Conservation (phyloP, 495 filamentous ascomycete genomes). For the Talaromyces adpressus region DNA sequence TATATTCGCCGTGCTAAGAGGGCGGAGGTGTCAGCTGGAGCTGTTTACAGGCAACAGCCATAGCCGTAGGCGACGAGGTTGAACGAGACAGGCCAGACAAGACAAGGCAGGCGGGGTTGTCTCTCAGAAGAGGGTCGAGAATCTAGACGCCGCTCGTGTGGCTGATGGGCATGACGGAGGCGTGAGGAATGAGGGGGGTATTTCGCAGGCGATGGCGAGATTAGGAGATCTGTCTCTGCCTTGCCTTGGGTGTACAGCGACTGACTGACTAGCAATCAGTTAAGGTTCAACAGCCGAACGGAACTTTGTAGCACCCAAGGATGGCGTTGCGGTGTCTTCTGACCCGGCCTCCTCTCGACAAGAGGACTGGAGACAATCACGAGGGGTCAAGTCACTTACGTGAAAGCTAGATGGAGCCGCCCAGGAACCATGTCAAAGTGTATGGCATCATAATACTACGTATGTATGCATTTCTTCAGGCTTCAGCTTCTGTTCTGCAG, state of each 20-base stretch:
- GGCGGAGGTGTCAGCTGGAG: not conserved
- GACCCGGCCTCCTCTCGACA: not conserved
- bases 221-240: not conserved
- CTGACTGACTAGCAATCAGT: not conserved
- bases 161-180: slow-evolving; percentile 3
- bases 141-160: slow-evolving; percentile 2
- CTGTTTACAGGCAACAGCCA: not conserved
- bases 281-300: not conserved
- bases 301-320: not conserved
- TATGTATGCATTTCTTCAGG: not conserved
- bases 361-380: not conserved
- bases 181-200: not conserved
- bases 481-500: not conserved
- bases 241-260: not conserved
- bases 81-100: not conserved
- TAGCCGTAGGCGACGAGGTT: not conserved
- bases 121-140: not conserved
- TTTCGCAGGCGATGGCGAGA: not conserved
- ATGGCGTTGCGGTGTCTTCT: not conserved
- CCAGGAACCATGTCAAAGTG: not conserved
- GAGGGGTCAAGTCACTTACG: not conserved
- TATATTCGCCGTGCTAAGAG: not conserved
- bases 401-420: not conserved
- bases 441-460: too few species aligned
- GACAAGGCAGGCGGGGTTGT: not conserved